Evolutionary conservation across 2,329 filamentous ascomycete species (phyloP).

Genomic region (Helminthosporium solani): DNA sequence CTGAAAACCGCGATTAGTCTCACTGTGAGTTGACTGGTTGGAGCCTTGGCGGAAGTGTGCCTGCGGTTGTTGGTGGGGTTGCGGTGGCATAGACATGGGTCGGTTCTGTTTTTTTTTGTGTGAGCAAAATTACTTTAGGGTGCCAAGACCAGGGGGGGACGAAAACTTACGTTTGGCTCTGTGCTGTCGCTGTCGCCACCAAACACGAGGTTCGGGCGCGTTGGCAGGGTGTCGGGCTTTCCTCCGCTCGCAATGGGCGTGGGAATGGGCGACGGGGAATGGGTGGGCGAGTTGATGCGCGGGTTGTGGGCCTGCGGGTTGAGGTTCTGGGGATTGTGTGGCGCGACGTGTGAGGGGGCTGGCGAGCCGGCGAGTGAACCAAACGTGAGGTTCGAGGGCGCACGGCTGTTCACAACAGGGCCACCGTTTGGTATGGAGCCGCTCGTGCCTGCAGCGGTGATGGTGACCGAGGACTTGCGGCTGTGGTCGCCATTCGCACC

Average conservation of each 20-base stretch:
- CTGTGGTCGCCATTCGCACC: slow-evolving; percentile 75
- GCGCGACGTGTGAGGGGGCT: slow-evolving; percentile 66
- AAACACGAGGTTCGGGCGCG: slow-evolving; percentile 72
- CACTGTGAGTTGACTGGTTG: slow-evolving; percentile 76
- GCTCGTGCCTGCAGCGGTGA: slow-evolving; percentile 77
- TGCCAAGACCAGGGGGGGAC: slow-evolving; percentile 23
- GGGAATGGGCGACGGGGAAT: slow-evolving; percentile 90
- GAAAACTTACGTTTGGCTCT: slow-evolving; percentile 68
- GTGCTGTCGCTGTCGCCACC: slow-evolving; percentile 71
- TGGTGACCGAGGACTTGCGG: slow-evolving; percentile 90
- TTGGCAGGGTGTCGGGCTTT: slow-evolving; percentile 73
- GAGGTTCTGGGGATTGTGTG: slow-evolving; percentile 60
- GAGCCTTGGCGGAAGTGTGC: slow-evolving; percentile 84
- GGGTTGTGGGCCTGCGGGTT: slow-evolving; percentile 61
- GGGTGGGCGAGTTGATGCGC: slow-evolving; percentile 77
- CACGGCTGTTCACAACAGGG: slow-evolving; percentile 57
- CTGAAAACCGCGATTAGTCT: slow-evolving; percentile 55
- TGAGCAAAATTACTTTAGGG: slow-evolving; percentile 16
- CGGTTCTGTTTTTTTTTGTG: slow-evolving; percentile 59
- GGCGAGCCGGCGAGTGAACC: slow-evolving; percentile 68
- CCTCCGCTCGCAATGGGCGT: slow-evolving; percentile 82
- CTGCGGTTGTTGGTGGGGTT: slow-evolving; percentile 56
- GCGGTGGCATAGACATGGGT: slow-evolving; percentile 60
- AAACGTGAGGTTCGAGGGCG: slow-evolving; percentile 68
- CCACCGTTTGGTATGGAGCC: slow-evolving; percentile 77